These are phyloP conservation scores for Penicillium daleae DNA, from an alignment of 495 filamentous ascomycete genomes.

Conservation along the genomic window DNA sequence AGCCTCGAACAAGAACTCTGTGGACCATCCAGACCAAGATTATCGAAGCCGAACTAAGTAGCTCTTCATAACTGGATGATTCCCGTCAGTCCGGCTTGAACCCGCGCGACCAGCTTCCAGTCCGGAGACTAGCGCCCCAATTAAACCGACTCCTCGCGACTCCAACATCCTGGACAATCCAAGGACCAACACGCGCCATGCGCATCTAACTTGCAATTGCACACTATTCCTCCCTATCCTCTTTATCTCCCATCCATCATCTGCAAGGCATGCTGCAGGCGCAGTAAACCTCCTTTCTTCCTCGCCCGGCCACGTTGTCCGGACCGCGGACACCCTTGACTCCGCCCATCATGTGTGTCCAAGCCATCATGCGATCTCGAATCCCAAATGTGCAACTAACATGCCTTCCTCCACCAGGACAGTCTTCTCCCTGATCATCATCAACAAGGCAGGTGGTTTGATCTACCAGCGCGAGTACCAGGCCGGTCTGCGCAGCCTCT, in stretches of 20 bases:
- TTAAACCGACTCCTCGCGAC: slow-evolving; percentile 13
- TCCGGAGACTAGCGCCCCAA: slow-evolving; percentile 2
- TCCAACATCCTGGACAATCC: slow-evolving; percentile 3
- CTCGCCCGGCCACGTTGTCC: slow-evolving; percentile 21
- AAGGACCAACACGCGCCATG: background rate
- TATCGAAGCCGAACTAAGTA: no score
- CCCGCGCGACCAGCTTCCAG: no score
- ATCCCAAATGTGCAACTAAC: slow-evolving; percentile 20
- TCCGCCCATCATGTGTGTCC: slow-evolving; percentile 28
- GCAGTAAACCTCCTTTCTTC: slow-evolving; percentile 10
- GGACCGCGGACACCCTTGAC: slow-evolving; percentile 8
- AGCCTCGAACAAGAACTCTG: no score
- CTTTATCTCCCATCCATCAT: background rate
- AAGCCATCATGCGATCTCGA: slow-evolving; percentile 1
- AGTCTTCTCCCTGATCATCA: slow-evolving; percentile 90
- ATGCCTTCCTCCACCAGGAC: slow-evolving; percentile 60
- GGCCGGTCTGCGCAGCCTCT: slow-evolving; percentile 79
- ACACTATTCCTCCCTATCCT: background rate
- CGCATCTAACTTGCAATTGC: slow-evolving; percentile 1
- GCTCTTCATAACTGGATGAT: background rate
- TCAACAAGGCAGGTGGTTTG: slow-evolving; percentile 96
- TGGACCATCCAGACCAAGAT: no score
- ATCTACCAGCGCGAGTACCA: slow-evolving; percentile 95
- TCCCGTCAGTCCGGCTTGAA: background rate
- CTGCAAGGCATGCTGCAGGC: slow-evolving; percentile 21